phyloP scores from a whole-genome alignment of 495 filamentous ascomycete genomes.

The Penicillium atrosanguineum region DNA sequence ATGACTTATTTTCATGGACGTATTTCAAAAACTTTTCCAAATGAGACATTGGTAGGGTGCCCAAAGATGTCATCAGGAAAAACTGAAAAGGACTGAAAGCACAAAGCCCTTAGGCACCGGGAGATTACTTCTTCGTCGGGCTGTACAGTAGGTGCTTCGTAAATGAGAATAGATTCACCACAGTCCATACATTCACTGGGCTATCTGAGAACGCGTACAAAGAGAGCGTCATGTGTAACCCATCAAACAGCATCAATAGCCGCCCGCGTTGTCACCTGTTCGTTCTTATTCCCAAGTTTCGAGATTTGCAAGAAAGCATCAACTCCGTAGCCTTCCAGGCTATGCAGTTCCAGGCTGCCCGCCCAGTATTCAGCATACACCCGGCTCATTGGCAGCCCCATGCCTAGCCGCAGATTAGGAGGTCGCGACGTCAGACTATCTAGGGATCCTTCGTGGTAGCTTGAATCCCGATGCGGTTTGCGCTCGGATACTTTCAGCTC shows the following conservation, averaged over 20 bases:
- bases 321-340: slow-evolving; percentile 93
- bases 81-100: no score
- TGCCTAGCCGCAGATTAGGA: slow-evolving; percentile 84
- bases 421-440: slow-evolving; percentile 74
- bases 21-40: no score
- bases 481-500: slow-evolving; percentile 57
- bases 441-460: slow-evolving; percentile 61
- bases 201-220: neutral
- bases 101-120: no score
- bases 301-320: slow-evolving; percentile 97
- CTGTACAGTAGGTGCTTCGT: no score
- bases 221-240: neutral
- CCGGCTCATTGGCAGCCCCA: slow-evolving; percentile 89
- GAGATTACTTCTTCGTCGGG: no score
- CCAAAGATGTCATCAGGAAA: no score
- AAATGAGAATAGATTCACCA: neutral
- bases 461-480: slow-evolving; percentile 30
- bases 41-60: no score
- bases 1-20: no score
- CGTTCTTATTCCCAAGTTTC: slow-evolving; percentile 97
- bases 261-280: slow-evolving; percentile 86
- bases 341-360: slow-evolving; percentile 87
- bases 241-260: slow-evolving; percentile 82
- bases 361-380: slow-evolving; percentile 99
- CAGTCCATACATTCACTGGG: neutral